These are phyloP conservation scores for Grosmannia serpens DNA, from an alignment of 2,329 filamentous ascomycete genomes.

Conservation along the genomic window DNA sequence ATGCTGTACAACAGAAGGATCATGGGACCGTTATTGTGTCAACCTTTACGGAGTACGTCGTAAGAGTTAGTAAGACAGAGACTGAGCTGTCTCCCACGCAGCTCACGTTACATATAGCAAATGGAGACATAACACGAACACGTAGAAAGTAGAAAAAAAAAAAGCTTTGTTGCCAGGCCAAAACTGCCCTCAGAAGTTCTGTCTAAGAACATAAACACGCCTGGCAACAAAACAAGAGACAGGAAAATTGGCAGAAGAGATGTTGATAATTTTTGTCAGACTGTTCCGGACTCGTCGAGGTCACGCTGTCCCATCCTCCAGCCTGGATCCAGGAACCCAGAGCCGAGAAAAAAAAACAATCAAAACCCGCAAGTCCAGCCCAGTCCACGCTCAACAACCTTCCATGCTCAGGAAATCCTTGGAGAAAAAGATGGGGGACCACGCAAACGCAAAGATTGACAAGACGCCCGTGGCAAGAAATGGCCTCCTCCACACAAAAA, in stretches of 20 bases:
- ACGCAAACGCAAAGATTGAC: background rate
- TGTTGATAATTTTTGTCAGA: background rate
- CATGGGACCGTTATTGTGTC: no score
- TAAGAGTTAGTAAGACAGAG: no score
- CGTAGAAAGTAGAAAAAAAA: background rate
- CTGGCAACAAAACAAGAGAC: slow-evolving; percentile 12
- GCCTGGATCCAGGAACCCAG: background rate
- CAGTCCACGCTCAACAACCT: background rate
- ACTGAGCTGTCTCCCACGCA: no score
- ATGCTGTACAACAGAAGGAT: no score
- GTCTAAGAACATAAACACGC: slow-evolving; percentile 27
- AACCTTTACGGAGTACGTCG: no score
- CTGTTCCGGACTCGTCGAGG: background rate
- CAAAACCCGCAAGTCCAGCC: background rate
- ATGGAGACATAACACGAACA: no score
- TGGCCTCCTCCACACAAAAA: background rate
- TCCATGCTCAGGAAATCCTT: background rate
- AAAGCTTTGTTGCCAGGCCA: slow-evolving; percentile 18
- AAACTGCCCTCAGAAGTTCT: slow-evolving; percentile 22
- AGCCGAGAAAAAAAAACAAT: background rate
- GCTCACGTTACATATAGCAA: no score
- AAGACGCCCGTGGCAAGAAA: background rate
- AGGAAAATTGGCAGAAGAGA: background rate
- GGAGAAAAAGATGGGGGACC: background rate
- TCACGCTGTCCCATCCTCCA: background rate